phyloP scores from a whole-genome alignment of 495 filamentous ascomycete genomes.

The Aspergillus ostianus region DNA sequence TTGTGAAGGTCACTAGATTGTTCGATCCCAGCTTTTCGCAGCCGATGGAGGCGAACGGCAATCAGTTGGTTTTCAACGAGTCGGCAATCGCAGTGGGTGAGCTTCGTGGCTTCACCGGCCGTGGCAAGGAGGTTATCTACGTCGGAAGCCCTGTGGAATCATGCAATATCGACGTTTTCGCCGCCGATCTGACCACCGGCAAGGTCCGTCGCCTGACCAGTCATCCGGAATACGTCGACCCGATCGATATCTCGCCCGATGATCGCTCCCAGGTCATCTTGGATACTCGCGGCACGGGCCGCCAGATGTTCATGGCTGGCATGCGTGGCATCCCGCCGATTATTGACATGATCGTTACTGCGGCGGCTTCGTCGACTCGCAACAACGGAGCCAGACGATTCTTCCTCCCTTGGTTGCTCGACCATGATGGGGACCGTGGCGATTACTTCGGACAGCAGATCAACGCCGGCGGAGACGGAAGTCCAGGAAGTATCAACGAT shows the following conservation, averaged over 20 bases:
- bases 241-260: constrained; percentile 23
- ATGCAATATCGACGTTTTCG: constrained; percentile 26
- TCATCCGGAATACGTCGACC: constrained; percentile 27
- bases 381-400: constrained; percentile 26
- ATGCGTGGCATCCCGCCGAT: constrained; percentile 23
- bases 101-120: constrained; percentile 23
- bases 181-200: constrained; percentile 21
- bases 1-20: constrained; percentile 20
- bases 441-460: constrained; percentile 26
- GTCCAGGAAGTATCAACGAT: constrained; percentile 21
- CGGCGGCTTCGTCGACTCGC: constrained; percentile 18
- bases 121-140: constrained; percentile 22
- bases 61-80: constrained; percentile 14
- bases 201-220: constrained; percentile 23
- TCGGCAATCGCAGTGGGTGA: constrained; percentile 23
- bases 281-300: constrained; percentile 22
- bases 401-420: constrained; percentile 23
- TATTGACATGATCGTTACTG: constrained; percentile 16
- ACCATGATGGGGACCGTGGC: constrained; percentile 19
- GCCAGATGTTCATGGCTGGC: constrained; percentile 25
- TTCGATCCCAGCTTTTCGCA: background rate
- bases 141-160: constrained; percentile 22
- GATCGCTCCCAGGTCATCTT: constrained; percentile 22
- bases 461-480: constrained; percentile 19
- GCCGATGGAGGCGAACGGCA: constrained; percentile 7